Conservation (phyloP, 768 basidiomycete genomes). For the Trametes villosa region DNA sequence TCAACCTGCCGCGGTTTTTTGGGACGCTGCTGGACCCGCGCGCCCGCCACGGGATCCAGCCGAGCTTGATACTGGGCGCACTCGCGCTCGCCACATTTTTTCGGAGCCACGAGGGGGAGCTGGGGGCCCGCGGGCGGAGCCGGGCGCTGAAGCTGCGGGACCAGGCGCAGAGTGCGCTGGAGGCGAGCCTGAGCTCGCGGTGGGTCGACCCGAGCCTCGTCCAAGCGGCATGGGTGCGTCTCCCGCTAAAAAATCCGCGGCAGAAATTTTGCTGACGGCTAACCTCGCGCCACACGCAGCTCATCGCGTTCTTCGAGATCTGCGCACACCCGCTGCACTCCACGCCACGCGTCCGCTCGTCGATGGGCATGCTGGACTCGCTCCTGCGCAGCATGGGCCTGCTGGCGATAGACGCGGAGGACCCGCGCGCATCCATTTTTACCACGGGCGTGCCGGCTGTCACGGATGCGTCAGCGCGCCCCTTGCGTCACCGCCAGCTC, state of each 20-base stretch:
- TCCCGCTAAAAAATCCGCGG: neutral
- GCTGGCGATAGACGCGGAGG: constrained; percentile 61
- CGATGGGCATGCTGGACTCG: constrained; percentile 66
- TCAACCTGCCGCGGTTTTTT: constrained; percentile 73
- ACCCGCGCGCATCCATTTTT: constrained; percentile 43
- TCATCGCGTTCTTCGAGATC: constrained; percentile 73
- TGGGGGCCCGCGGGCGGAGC: constrained; percentile 50
- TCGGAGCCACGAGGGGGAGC: constrained; percentile 66
- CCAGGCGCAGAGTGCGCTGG: constrained; percentile 69
- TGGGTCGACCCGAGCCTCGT: constrained; percentile 77
- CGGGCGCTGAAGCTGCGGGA: constrained; percentile 66
- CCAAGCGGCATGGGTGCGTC: constrained; percentile 62
- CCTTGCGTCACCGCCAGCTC: neutral
- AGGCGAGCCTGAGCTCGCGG: constrained; percentile 69
- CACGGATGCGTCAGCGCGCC: neutral
- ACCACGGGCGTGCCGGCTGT: constrained; percentile 20
- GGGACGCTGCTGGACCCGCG: constrained; percentile 58
- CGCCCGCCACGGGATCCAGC: constrained; percentile 62
- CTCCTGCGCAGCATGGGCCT: constrained; percentile 54
- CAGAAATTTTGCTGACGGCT: neutral
- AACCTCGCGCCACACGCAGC: constrained; percentile 38
- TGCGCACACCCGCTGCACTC: constrained; percentile 69
- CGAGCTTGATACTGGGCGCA: constrained; percentile 63
- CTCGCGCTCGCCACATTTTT: constrained; percentile 71
- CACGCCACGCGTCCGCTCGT: constrained; percentile 54